A percentile compares a stretch with the other conserved stretches of the same genome.
phyloP scores from a whole-genome alignment of 2,329 filamentous ascomycete species.

The Aspergillus unguis region DNA sequence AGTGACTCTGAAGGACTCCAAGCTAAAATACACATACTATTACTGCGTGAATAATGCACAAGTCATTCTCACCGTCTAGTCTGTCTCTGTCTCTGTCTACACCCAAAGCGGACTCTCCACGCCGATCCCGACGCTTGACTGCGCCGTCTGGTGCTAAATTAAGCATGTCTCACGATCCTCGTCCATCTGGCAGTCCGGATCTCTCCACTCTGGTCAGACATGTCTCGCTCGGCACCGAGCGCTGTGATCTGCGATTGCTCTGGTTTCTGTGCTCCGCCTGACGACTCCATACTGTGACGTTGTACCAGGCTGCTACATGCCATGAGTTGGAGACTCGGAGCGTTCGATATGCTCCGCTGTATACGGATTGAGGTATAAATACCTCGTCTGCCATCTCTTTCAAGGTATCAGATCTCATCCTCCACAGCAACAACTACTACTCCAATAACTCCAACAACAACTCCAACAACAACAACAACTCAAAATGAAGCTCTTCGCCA shows the following conservation, averaged over 20 bases:
- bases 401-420: background rate
- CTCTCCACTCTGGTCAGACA: background rate
- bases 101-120: background rate
- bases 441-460: background rate
- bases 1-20: no score
- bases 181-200: background rate
- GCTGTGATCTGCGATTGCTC: background rate
- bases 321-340: background rate
- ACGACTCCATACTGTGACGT: background rate
- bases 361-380: background rate
- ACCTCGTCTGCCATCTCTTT: background rate
- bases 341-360: background rate
- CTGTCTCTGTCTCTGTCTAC: no score
- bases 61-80: background rate
- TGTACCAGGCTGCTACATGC: background rate
- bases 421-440: background rate
- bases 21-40: no score
- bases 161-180: slow-evolving; percentile 5
- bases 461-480: background rate
- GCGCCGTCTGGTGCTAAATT: background rate
- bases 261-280: background rate
- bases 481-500: slow-evolving; percentile 28
- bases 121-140: background rate
- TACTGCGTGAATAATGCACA: no score
- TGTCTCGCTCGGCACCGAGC: slow-evolving; percentile 5